A percentile compares a stretch with the other conserved stretches of the same genome.
These are phyloP conservation scores for Scopulariopsis brevicaulis DNA, from an alignment of 2,329 filamentous ascomycete species.

Conservation along the genomic window DNA sequence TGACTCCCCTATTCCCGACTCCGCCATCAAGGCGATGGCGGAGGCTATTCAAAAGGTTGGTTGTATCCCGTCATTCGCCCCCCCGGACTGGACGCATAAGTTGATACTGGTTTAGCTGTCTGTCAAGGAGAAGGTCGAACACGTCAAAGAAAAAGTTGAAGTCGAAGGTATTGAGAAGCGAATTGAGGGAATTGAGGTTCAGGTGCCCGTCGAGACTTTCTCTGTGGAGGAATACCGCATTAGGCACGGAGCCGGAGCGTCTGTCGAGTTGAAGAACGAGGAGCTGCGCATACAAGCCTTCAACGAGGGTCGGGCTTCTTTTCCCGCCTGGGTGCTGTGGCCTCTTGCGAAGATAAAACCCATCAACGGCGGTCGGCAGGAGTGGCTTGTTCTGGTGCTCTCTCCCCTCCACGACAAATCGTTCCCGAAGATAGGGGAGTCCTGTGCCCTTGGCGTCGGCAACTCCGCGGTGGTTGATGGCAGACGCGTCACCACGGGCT, in stretches of 20 bases:
- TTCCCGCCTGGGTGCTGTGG: constrained; percentile 6
- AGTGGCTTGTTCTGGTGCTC: constrained; percentile 7
- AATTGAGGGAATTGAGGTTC: background rate
- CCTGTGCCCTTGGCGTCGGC: background rate
- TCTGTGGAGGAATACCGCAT: constrained; percentile 2
- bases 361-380: constrained; percentile 1
- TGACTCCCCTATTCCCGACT: background rate
- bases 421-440: constrained; percentile 6
- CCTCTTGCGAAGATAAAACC: background rate
- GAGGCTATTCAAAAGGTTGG: background rate
- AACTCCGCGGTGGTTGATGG: background rate
- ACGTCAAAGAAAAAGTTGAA: background rate
- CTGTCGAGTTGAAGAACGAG: constrained; percentile 8
- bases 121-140: background rate
- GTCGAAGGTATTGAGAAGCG: background rate
- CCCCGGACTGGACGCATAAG: background rate
- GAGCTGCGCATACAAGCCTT: background rate
- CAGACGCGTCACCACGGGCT: background rate
- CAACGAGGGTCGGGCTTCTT: constrained; percentile 1
- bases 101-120: background rate
- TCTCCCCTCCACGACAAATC: background rate
- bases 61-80: background rate
- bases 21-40: background rate
- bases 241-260: constrained; percentile 3
- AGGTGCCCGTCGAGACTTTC: background rate